These are phyloP conservation scores for Carpinus fangiana DNA, from an alignment of 306 rosid genomes.

Conservation along the genomic window DNA sequence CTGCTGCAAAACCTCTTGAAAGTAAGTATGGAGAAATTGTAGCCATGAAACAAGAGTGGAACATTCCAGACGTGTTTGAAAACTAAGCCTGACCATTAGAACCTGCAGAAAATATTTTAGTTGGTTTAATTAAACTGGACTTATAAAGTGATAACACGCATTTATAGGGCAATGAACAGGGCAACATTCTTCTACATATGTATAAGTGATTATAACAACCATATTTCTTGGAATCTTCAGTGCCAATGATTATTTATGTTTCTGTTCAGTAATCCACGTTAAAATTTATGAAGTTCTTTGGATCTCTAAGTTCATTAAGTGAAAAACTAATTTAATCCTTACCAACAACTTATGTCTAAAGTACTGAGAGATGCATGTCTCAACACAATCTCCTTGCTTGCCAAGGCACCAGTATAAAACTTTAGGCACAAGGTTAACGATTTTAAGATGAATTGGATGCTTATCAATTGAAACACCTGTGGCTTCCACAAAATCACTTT, in stretches of 20 bases:
- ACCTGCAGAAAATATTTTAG: slow-evolving; percentile 45
- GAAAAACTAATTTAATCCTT: slow-evolving; percentile 32
- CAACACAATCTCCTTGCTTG: slow-evolving; percentile 40
- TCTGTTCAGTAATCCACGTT: not conserved
- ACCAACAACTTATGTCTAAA: slow-evolving; percentile 88
- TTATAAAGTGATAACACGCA: slow-evolving; percentile 1
- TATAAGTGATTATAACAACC: not conserved
- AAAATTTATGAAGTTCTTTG: not conserved
- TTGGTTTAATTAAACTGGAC: slow-evolving; percentile 7
- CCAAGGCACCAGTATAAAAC: slow-evolving; percentile 59
- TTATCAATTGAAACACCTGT: slow-evolving; percentile 36
- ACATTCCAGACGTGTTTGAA: slow-evolving; percentile 41
- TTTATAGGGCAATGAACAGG: not conserved
- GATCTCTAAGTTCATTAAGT: not conserved
- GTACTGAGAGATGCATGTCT: slow-evolving; percentile 54
- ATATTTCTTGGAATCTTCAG: not conserved
- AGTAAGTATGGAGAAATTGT: slow-evolving; percentile 58
- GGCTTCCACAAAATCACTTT: slow-evolving; percentile 43
- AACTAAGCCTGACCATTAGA: slow-evolving; percentile 77
- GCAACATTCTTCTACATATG: not conserved
- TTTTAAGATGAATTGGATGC: slow-evolving; percentile 44
- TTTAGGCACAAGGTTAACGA: slow-evolving; percentile 58
- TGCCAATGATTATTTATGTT: not conserved
- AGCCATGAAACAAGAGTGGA: slow-evolving; percentile 62
- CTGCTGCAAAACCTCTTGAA: slow-evolving; percentile 51